phyloP scores from a whole-genome alignment of 805 yeast genomes.

The Ogataea methylovora region DNA sequence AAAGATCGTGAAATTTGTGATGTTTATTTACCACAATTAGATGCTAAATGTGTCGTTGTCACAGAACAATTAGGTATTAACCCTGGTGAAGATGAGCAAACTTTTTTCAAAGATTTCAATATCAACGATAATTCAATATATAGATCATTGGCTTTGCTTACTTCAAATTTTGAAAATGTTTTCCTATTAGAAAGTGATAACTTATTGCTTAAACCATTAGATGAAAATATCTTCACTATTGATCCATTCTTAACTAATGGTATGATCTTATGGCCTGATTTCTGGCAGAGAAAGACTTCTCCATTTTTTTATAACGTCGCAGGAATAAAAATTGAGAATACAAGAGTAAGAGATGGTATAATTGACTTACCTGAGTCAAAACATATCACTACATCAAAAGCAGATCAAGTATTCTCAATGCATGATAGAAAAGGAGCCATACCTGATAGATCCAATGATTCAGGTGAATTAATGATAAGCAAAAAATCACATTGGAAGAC shows the following conservation, averaged over 20 bases:
- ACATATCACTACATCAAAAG: conserved; percentile 18
- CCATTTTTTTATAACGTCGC: conserved; percentile 64
- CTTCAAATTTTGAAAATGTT: conserved; percentile 38
- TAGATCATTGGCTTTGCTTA: conserved; percentile 32
- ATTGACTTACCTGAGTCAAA: conserved; percentile 15
- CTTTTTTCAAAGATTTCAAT: conserved; percentile 31
- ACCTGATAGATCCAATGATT: conserved; percentile 42
- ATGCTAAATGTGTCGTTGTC: conserved; percentile 55
- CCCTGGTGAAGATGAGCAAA: conserved; percentile 23
- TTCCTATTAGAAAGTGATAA: conserved; percentile 40
- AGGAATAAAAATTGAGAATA: conserved; percentile 26
- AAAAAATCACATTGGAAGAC: conserved; percentile 41
- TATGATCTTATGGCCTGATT: conserved; percentile 72
- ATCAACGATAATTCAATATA: conserved; percentile 24
- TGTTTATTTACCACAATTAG: conserved; percentile 31
- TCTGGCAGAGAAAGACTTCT: conserved; percentile 70
- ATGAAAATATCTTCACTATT: conserved; percentile 27
- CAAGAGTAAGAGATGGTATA: conserved; percentile 25
- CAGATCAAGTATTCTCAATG: conserved; percentile 10
- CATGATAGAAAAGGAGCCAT: conserved; percentile 35
- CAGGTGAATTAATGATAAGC: conserved; percentile 42
- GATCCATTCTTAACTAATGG: conserved; percentile 38
- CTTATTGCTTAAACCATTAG: conserved; percentile 32
- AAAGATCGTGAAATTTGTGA: conserved; percentile 41
- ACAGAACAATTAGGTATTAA: conserved; percentile 39